Evolutionary conservation across 805 yeast species (phyloP).

Genomic region (Kregervanrija fluxuum): DNA sequence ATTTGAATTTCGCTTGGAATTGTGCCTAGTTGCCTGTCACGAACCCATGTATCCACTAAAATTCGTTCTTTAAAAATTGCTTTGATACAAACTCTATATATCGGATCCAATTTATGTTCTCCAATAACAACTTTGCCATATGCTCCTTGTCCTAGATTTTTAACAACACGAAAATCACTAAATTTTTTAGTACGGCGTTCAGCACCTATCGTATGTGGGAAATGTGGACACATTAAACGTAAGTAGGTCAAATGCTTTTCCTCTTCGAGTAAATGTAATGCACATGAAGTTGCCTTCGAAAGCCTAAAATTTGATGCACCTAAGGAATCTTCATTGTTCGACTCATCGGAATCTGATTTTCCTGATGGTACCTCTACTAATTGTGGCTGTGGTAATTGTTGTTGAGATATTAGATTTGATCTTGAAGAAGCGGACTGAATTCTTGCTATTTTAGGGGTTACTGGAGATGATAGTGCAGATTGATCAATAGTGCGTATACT

Average conservation of each 20-base stretch:
- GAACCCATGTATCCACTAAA: slow-evolving; percentile 94
- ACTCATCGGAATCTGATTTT: too few species aligned
- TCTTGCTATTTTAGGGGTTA: slow-evolving; percentile 2
- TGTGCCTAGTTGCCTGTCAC: slow-evolving; percentile 86
- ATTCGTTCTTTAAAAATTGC: slow-evolving; percentile 89
- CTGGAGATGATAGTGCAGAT: slow-evolving; percentile 1
- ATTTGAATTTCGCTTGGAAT: slow-evolving; percentile 95
- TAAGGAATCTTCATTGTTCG: too few species aligned
- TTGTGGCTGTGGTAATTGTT: too few species aligned
- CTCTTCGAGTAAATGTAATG: neutral
- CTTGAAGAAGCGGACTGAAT: neutral
- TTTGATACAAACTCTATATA: slow-evolving; percentile 70
- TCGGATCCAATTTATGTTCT: slow-evolving; percentile 53
- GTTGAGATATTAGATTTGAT: too few species aligned
- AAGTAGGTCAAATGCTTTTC: slow-evolving; percentile 27
- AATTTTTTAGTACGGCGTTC: slow-evolving; percentile 65
- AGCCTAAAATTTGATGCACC: too few species aligned
- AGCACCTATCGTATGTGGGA: slow-evolving; percentile 58
- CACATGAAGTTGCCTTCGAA: too few species aligned
- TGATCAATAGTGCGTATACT: slow-evolving; percentile 13
- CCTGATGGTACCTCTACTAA: too few species aligned
- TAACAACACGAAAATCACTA: slow-evolving; percentile 60
- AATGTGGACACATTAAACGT: slow-evolving; percentile 15
- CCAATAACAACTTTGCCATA: slow-evolving; percentile 90
- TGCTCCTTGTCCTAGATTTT: slow-evolving; percentile 92